Conservation (phyloP, 768 basidiomycete genomes). For the Tricholoma sp. region DNA sequence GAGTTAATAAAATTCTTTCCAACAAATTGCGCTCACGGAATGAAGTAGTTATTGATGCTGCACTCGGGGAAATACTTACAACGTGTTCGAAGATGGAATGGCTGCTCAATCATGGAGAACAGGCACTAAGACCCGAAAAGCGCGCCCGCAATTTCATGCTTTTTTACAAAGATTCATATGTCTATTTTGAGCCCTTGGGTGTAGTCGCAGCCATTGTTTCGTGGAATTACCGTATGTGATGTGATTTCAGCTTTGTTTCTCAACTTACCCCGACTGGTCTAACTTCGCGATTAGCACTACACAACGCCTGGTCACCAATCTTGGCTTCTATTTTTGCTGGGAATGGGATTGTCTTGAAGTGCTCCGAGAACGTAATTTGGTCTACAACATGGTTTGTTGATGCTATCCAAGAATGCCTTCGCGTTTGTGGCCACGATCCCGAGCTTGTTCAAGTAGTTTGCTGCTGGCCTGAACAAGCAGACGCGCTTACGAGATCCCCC, state of each 20-base stretch:
- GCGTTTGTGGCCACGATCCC: slow-evolving; percentile 73
- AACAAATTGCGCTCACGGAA: not conserved
- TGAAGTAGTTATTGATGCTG: slow-evolving; percentile 79
- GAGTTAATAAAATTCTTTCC: slow-evolving; percentile 24
- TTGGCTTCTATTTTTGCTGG: slow-evolving; percentile 88
- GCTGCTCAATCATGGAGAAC: slow-evolving; percentile 83
- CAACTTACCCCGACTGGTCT: not conserved
- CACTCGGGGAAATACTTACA: slow-evolving; percentile 91
- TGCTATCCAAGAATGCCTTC: slow-evolving; percentile 71
- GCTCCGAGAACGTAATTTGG: slow-evolving; percentile 91
- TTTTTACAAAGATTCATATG: slow-evolving; percentile 70
- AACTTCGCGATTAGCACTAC: slow-evolving; percentile 53
- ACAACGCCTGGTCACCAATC: slow-evolving; percentile 93
- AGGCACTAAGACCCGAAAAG: slow-evolving; percentile 64
- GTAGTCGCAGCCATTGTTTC: slow-evolving; percentile 91
- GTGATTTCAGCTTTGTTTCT: not conserved
- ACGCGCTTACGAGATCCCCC: slow-evolving; percentile 72
- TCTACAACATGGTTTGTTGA: slow-evolving; percentile 79
- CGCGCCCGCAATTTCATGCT: slow-evolving; percentile 64
- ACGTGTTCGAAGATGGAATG: slow-evolving; percentile 94
- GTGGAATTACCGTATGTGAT: slow-evolving; percentile 80
- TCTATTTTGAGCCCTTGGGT: slow-evolving; percentile 88
- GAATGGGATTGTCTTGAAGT: slow-evolving; percentile 87
- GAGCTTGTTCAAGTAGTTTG: slow-evolving; percentile 90
- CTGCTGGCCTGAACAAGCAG: slow-evolving; percentile 85